Base-by-base conservation (phyloP, 2,329 filamentous ascomycete genomes). In the Mollisiaceae sp. region DNA sequence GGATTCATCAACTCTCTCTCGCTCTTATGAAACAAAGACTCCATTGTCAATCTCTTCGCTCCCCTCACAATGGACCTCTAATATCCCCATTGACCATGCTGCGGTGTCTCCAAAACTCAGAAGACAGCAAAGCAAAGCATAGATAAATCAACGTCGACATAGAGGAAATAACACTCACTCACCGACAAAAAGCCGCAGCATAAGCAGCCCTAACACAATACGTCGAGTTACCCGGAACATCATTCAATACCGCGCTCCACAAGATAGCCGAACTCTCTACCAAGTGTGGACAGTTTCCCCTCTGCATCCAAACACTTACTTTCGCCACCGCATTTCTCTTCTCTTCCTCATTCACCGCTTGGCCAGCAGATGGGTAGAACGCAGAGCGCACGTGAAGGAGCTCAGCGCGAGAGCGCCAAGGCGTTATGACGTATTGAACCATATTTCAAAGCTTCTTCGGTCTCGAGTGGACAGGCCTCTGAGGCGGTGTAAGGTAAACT, bases 201-300 rank as follows among this genome's bases (percentile, higher is more conserved):
- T 94, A 94, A 50, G 90, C 84, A 63, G 90, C 86, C 59, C 89
- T 82, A 52, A 89, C 82, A 57, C 88, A 86, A 78, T 91, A 89
- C 15, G 70, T 60, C 59, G 72, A 73, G 57, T 75, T 75, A 4
- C 66, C 74, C 41, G 65, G 66, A 3, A 68, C 81, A 78, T 93
- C 91, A 73, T 87, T 86, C 60, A 93, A 79, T 22, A 89, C 79
- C 35, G 90, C 91, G 67, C 90, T 87, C 70, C 86, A 86, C 65
- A 95, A 81, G 68, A 93, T 84, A 2, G 89, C 90, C 50, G 91
- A 94, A 41, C 89, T 91, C 78, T 94, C 91, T 62, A 94, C 85
- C 78, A 93, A 83, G 79, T 94, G 90, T 62, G 92, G 91, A 67
- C 93, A 90, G 72, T 87, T 87, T 69, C 89, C 89, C 75, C 90